Evolutionary conservation across 2,329 filamentous ascomycete genomes (phyloP), one percentile per base, ranked within the genome.

Genomic region (Apiospora malaysiana): DNA sequence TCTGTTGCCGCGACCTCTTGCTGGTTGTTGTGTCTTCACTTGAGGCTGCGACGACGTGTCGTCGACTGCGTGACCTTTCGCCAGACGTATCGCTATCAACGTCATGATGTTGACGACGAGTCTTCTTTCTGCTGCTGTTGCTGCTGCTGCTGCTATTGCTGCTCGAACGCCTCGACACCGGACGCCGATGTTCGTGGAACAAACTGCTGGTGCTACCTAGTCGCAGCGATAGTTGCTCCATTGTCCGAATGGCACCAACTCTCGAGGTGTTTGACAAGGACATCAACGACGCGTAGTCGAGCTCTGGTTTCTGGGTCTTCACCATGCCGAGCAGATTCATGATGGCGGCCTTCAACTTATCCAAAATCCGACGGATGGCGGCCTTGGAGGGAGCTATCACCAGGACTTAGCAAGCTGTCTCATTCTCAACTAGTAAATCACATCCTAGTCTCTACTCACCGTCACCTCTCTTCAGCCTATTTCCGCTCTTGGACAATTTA

Each of bases 201-300:
- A 71, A 21, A 67, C 67, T 69, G 40, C 65, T 42, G 4, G 72
- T 67, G 14, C 45, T 74, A 59, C 66, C 75, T 42, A 78, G 77
- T 75, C 76, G 81, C 66, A 46, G 78, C 1, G 86, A 87, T 37
- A 88, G 78, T 21, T 82, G 80, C 68, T 85, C 82, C 69, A 89
- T 87, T 9, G 86, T 81, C 70, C 80, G 80, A 71, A 88, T 82
- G 1, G 86, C 85, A 68, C 87, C 84, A n/a, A 81, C 71, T 37
- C 85, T 81, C 0, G 85, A 87, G 3, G 82, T 77, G 71, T 83
- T 84, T 4, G 86, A 88, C 40, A 88, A 75, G 7, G 82, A 81
- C 71, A 83, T 77, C 40, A 89, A 80, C 2, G 84, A 84, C 37
- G 82, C 80, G 72, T 85, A 87, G 76, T 87, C 84, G 56, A 86